phyloP scores from a whole-genome alignment of 2,329 filamentous ascomycete genomes.

The Chrysoporthe cubensis region DNA sequence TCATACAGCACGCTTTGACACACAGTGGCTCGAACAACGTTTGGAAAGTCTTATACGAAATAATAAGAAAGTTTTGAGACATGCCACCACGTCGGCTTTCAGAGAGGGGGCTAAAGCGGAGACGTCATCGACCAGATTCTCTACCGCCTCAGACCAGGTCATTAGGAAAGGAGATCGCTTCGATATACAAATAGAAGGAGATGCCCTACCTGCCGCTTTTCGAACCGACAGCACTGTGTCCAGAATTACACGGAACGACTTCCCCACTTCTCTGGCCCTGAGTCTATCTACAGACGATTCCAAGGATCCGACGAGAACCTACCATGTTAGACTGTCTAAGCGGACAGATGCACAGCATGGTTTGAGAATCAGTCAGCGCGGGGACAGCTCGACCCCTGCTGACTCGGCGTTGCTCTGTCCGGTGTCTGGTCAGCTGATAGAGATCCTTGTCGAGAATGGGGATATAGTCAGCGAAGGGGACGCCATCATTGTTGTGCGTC shows the following conservation, averaged over 20 bases:
- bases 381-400: neutral
- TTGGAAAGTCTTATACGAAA: neutral
- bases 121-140: neutral
- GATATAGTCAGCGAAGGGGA: conserved; percentile 55
- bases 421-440: conserved; percentile 61
- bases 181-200: conserved; percentile 7
- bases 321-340: conserved; percentile 16
- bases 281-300: conserved; percentile 55
- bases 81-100: neutral
- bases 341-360: conserved; percentile 10
- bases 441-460: conserved; percentile 59
- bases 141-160: conserved; percentile 10
- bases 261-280: conserved; percentile 51
- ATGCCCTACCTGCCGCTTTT: neutral
- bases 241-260: conserved; percentile 62
- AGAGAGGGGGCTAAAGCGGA: neutral
- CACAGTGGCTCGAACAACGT: conserved; percentile 11
- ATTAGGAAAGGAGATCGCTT: conserved; percentile 19
- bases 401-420: conserved; percentile 13
- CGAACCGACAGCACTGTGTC: conserved; percentile 6
- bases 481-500: conserved; percentile 61
- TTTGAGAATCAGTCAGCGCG: neutral
- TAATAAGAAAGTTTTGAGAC: too few species aligned
- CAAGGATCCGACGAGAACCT: neutral
- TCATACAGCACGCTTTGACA: conserved; percentile 37